A percentile compares a stretch with the other conserved stretches of the same genome.
Conservation (phyloP, 352 stramenopile genomes). For the Phytophthora megakarya region DNA sequence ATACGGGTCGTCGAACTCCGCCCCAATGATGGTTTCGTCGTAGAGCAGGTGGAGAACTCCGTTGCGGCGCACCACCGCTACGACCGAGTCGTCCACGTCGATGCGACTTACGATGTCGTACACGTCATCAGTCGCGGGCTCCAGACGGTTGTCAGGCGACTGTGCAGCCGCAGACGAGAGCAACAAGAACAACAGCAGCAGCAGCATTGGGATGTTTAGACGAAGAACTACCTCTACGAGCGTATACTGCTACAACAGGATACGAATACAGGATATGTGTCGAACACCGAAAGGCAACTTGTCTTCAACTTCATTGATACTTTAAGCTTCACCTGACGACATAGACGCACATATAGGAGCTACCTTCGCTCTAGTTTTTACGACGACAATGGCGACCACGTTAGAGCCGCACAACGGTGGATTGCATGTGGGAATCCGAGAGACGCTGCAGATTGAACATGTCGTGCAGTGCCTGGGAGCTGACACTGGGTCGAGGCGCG, state of each 20-base stretch:
- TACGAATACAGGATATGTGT: not conserved
- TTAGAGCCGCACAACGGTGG: slow-evolving; percentile 23
- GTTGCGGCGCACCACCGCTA: slow-evolving; percentile 62
- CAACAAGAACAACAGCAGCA: slow-evolving; percentile 19
- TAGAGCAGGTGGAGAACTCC: slow-evolving; percentile 68
- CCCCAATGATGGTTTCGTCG: slow-evolving; percentile 79
- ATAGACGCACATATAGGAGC: not conserved
- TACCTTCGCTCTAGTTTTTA: slow-evolving; percentile 5
- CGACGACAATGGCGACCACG: not conserved
- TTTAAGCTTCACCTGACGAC: not conserved
- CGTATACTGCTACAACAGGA: too few relatives aligned
- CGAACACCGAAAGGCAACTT: slow-evolving; percentile 14
- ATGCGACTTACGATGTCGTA: slow-evolving; percentile 38
- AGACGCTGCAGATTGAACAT: slow-evolving; percentile 33
- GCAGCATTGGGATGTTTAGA: not conserved
- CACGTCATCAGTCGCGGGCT: slow-evolving; percentile 16
- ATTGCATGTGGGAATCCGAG: slow-evolving; percentile 1
- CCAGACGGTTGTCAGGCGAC: not conserved
- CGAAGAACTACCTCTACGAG: not conserved
- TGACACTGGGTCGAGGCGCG: slow-evolving; percentile 11
- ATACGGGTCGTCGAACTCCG: slow-evolving; percentile 71
- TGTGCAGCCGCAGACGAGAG: slow-evolving; percentile 10
- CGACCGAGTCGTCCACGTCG: slow-evolving; percentile 54
- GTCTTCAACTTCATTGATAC: not conserved
- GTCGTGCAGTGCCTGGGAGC: slow-evolving; percentile 28